Conservation (phyloP, 768 basidiomycete genomes). For the Daedaleopsis nitida region DNA sequence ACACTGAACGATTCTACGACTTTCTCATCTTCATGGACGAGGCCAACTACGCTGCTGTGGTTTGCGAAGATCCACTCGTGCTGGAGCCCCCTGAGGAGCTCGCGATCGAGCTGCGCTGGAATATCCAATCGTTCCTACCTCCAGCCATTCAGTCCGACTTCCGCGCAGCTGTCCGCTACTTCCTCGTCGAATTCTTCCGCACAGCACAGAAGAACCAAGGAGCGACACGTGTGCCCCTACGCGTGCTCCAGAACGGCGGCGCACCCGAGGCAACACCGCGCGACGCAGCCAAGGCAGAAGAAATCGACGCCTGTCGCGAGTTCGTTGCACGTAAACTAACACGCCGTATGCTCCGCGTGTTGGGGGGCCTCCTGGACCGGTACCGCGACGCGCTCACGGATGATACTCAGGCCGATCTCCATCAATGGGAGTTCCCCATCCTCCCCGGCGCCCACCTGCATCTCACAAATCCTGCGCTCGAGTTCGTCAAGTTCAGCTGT, state of each 20-base stretch:
- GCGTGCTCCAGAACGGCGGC: conserved; percentile 60
- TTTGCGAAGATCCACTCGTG: conserved; percentile 79
- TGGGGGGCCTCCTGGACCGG: conserved; percentile 63
- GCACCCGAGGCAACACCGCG: conserved; percentile 65
- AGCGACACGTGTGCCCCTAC: conserved; percentile 66
- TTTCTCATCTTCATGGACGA: conserved; percentile 95
- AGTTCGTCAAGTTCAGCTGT: conserved; percentile 86
- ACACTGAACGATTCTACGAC: conserved; percentile 89
- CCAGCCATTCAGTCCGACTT: conserved; percentile 81
- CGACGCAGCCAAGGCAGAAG: conserved; percentile 68
- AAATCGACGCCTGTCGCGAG: conserved; percentile 66
- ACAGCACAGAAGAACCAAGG: conserved; percentile 66
- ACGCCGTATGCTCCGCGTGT: conserved; percentile 70
- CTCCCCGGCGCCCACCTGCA: conserved; percentile 86
- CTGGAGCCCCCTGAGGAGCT: conserved; percentile 69
- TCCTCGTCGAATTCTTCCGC: conserved; percentile 83
- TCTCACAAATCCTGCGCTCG: conserved; percentile 78
- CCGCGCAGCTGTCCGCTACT: conserved; percentile 68
- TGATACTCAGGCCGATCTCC: conserved; percentile 33
- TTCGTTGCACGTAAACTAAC: conserved; percentile 84
- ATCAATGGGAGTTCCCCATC: conserved; percentile 77
- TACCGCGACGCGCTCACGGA: conserved; percentile 62
- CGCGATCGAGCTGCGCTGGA: conserved; percentile 86
- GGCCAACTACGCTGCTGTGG: conserved; percentile 87
- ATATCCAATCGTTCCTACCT: conserved; percentile 88